These are phyloP conservation scores for Fraxinus americana DNA, from an alignment of 257 asterid genomes.

Conservation along the genomic window DNA sequence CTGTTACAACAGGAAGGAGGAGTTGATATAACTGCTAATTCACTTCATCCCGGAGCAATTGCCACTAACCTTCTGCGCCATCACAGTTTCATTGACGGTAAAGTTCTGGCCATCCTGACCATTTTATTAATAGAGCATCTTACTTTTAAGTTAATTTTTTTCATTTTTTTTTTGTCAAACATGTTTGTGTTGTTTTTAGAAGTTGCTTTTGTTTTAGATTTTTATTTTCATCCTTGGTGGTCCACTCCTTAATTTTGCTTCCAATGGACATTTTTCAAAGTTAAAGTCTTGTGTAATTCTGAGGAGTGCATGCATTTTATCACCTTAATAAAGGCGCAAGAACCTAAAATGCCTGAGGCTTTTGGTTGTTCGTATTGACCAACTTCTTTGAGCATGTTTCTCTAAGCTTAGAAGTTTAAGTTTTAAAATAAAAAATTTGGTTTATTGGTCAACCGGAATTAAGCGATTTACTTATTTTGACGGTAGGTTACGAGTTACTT, in stretches of 20 bases:
- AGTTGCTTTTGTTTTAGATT: background rate
- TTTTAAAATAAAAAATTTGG: too few relatives aligned
- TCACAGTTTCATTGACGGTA: slow-evolving; percentile 50
- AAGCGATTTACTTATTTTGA: background rate
- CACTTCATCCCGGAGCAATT: slow-evolving; percentile 84
- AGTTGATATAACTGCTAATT: slow-evolving; percentile 73
- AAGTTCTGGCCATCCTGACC: slow-evolving; percentile 6
- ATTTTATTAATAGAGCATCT: background rate
- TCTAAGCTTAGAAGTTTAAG: background rate
- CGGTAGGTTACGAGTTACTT: too few relatives aligned
- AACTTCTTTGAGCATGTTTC: background rate
- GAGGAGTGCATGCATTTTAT: background rate
- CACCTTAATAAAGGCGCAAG: background rate
- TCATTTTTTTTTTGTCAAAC: background rate
- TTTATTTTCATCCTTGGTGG: background rate
- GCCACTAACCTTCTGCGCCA: slow-evolving; percentile 72
- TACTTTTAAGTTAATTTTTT: background rate
- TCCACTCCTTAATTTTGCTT: background rate
- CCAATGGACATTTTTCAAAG: background rate
- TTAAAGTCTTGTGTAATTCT: background rate
- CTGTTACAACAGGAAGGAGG: slow-evolving; percentile 66
- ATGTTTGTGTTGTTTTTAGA: background rate
- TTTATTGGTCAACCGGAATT: background rate
- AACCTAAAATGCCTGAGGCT: background rate
- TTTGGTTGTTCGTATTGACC: background rate